Conservation (phyloP, 805 yeast genomes). For the Priceomyces castillae region DNA sequence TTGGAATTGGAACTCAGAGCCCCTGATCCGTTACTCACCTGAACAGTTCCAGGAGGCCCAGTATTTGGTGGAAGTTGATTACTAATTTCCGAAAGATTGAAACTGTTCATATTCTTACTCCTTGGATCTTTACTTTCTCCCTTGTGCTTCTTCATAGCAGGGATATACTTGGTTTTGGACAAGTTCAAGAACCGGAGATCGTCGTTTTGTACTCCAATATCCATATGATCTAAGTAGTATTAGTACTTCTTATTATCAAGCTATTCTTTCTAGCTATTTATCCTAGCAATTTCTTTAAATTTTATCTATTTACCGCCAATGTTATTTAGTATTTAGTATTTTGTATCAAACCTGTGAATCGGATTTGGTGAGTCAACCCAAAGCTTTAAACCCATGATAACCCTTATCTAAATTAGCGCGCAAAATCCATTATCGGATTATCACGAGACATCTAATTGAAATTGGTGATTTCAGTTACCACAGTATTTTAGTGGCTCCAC, state of each 20-base stretch:
- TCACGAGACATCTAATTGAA: conserved; percentile 1
- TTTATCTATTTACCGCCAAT: background rate
- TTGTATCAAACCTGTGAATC: background rate
- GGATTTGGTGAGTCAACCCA: background rate
- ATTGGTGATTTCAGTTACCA: background rate
- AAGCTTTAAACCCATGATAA: background rate
- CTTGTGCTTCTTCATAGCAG: background rate
- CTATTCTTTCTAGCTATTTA: background rate
- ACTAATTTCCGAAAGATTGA: conserved; percentile 14
- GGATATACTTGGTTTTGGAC: background rate
- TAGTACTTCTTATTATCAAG: background rate
- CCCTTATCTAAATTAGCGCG: conserved; percentile 2
- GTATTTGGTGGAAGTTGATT: conserved; percentile 34
- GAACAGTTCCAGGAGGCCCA: conserved; percentile 32
- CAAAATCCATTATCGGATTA: conserved; percentile 1
- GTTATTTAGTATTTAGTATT: background rate
- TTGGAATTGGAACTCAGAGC: conserved; percentile 11
- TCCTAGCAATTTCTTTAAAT: background rate
- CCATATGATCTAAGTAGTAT: conserved; percentile 1
- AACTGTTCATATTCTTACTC: conserved; percentile 11
- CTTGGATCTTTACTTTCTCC: conserved; percentile 5
- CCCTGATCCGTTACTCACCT: conserved; percentile 12
- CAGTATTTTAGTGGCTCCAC: background rate
- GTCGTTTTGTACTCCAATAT: conserved; percentile 4
- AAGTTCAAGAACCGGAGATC: conserved; percentile 5